Evolutionary conservation across 768 basidiomycete genomes (phyloP).

Genomic region (Pulveroboletus sp.): DNA sequence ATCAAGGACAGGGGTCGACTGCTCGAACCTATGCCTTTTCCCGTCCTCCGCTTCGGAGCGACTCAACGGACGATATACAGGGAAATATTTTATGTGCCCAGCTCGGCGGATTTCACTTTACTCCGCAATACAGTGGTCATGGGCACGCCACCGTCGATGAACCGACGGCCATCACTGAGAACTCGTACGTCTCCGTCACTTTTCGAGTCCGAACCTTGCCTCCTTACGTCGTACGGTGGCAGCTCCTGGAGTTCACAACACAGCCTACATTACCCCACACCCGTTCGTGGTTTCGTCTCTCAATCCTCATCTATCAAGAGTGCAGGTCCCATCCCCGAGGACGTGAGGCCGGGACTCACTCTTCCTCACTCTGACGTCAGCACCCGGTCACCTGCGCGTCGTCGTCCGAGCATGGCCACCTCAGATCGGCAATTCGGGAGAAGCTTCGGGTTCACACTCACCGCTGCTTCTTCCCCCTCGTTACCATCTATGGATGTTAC

Average conservation of each 20-base stretch:
- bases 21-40: conserved; percentile 7
- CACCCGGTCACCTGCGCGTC: conserved; percentile 10
- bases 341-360: conserved; percentile 20
- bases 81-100: conserved; percentile 20
- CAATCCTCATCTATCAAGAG: conserved; percentile 4
- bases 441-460: conserved; percentile 5
- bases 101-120: conserved; percentile 27
- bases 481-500: conserved; percentile 14
- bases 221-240: conserved; percentile 26
- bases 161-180: conserved; percentile 27
- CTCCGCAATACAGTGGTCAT: conserved; percentile 10
- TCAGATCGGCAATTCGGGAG: conserved; percentile 11
- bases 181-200: conserved; percentile 21
- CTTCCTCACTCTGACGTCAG: conserved; percentile 23
- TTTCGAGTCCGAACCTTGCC: conserved; percentile 7
- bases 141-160: conserved; percentile 18
- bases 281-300: conserved; percentile 19
- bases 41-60: conserved; percentile 6
- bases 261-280: conserved; percentile 26
- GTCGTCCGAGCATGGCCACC: conserved; percentile 14
- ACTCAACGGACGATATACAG: conserved; percentile 25
- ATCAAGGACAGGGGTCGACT: conserved; percentile 21
- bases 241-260: conserved; percentile 24
- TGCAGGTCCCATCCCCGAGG: conserved; percentile 20
- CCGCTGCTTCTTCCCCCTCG: conserved; percentile 8